Conservation (phyloP, 148 eudicot species). For the Bassia scoparia region DNA sequence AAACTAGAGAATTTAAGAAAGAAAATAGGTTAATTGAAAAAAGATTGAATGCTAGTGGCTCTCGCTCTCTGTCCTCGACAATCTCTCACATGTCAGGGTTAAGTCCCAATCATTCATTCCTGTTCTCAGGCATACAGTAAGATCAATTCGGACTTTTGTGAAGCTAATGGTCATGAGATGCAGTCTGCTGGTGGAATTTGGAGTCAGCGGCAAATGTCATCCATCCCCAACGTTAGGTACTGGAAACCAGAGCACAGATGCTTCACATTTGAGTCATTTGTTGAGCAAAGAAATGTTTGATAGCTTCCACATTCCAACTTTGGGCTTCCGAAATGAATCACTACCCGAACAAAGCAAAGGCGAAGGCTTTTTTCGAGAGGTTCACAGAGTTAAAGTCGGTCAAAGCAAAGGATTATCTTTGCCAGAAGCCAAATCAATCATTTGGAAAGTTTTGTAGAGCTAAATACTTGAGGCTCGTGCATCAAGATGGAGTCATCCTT, state of each 20-base stretch:
- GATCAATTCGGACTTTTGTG: constrained; percentile 64
- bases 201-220: constrained; percentile 61
- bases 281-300: constrained; percentile 80
- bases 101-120: constrained; percentile 55
- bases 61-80: constrained; percentile 43
- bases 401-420: constrained; percentile 57
- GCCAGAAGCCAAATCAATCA: constrained; percentile 63
- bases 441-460: constrained; percentile 66
- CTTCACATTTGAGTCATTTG: constrained; percentile 76
- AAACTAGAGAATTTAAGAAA: constrained; percentile 52
- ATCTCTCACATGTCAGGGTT: constrained; percentile 58
- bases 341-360: constrained; percentile 35
- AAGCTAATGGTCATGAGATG: constrained; percentile 63
- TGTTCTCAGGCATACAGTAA: constrained; percentile 48
- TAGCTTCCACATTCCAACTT: constrained; percentile 56
- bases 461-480: constrained; percentile 63
- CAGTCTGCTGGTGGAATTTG: constrained; percentile 74
- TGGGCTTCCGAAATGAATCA: constrained; percentile 39
- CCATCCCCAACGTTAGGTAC: constrained; percentile 61
- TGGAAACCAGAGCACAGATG: constrained; percentile 51
- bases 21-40: constrained; percentile 68
- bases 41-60: constrained; percentile 72
- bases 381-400: constrained; percentile 57
- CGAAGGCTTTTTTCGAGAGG: constrained; percentile 58
- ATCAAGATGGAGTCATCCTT: constrained; percentile 82